These are phyloP conservation scores for Rubus idaeus DNA, from an alignment of 306 rosid species.

Conservation along the genomic window DNA sequence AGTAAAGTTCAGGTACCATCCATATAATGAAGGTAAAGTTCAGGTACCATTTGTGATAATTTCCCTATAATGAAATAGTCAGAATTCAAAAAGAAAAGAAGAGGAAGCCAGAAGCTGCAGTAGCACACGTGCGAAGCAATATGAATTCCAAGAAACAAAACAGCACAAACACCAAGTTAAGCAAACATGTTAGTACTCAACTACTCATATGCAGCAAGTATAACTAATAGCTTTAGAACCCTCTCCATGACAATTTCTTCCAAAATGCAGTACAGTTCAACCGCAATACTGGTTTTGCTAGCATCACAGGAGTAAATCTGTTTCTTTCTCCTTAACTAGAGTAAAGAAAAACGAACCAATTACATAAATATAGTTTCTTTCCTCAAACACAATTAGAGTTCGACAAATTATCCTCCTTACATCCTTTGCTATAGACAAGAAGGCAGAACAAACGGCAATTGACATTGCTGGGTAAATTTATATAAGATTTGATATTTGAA, in stretches of 20 bases:
- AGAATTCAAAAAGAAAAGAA: neutral
- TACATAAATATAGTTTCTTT: constrained; percentile 3
- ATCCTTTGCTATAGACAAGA: constrained; percentile 73
- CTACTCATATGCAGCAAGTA: neutral
- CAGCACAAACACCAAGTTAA: neutral
- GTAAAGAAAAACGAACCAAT: neutral
- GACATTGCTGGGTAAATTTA: constrained; percentile 58
- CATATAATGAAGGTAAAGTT: no score
- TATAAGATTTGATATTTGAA: constrained; percentile 17
- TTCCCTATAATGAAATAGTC: no score
- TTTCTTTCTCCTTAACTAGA: neutral
- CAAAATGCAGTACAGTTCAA: neutral
- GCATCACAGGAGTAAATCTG: neutral
- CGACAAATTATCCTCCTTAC: constrained; percentile 51
- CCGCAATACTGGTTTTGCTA: neutral
- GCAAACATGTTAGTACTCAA: neutral
- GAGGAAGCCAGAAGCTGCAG: neutral
- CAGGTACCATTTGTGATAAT: no score
- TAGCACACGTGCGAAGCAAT: neutral
- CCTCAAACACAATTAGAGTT: neutral
- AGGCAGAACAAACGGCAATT: constrained; percentile 55
- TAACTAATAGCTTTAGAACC: no score
- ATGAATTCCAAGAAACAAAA: neutral
- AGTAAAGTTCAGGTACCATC: no score
- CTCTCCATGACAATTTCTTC: neutral